A percentile compares a stretch with the other conserved stretches of the same genome.
Conservation (phyloP, 2,329 filamentous ascomycete genomes). For the Calonectria pteridis region DNA sequence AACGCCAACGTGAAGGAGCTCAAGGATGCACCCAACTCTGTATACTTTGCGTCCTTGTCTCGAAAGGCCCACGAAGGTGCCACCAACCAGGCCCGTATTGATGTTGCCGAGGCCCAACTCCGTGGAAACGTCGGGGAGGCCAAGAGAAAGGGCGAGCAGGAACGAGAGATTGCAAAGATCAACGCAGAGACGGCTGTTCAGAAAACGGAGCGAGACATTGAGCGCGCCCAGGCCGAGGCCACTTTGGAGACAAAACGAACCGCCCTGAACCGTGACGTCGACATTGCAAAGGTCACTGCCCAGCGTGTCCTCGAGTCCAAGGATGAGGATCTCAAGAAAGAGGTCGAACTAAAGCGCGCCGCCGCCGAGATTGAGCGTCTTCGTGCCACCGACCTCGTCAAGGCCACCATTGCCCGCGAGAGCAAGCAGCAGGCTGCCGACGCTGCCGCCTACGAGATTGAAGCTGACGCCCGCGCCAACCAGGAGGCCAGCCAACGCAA, state of each 20-base stretch:
- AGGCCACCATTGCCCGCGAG: slow-evolving; percentile 78
- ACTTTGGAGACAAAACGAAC: slow-evolving; percentile 80
- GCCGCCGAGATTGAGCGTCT: slow-evolving; percentile 85
- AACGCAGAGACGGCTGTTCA: slow-evolving; percentile 86
- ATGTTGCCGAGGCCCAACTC: slow-evolving; percentile 74
- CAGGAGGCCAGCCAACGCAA: slow-evolving; percentile 66
- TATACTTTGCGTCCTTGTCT: slow-evolving; percentile 85
- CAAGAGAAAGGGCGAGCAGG: slow-evolving; percentile 81
- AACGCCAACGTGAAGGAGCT: slow-evolving; percentile 87
- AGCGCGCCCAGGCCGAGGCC: slow-evolving; percentile 83
- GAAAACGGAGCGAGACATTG: slow-evolving; percentile 86
- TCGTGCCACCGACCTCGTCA: slow-evolving; percentile 81
- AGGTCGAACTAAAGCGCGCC: slow-evolving; percentile 82
- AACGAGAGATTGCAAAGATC: slow-evolving; percentile 90
- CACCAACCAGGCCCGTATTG: slow-evolving; percentile 80
- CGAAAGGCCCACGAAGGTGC: slow-evolving; percentile 89
- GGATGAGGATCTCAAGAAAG: slow-evolving; percentile 84
- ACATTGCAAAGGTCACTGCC: slow-evolving; percentile 81
- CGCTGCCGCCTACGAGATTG: slow-evolving; percentile 72
- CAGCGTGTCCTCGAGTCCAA: slow-evolving; percentile 78
- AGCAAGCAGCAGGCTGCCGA: slow-evolving; percentile 77
- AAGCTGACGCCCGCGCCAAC: slow-evolving; percentile 69
- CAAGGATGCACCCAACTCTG: slow-evolving; percentile 83
- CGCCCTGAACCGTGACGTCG: slow-evolving; percentile 78
- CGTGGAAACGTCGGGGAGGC: slow-evolving; percentile 82